phyloP scores from a whole-genome alignment of 2,329 filamentous ascomycete genomes.

The Pseudogymnoascus sp. region DNA sequence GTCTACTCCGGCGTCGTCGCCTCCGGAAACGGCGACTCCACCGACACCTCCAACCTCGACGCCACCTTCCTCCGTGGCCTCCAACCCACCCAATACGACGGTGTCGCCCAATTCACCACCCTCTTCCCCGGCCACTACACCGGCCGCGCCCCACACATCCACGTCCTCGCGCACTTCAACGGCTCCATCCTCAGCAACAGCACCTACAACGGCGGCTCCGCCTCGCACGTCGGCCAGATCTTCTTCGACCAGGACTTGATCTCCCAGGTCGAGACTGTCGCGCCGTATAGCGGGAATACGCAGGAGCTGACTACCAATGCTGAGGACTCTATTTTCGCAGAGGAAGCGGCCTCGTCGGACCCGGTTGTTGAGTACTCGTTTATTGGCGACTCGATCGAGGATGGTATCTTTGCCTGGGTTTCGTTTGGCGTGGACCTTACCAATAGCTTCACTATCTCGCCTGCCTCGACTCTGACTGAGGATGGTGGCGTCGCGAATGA shows the following conservation, averaged over 20 bases:
- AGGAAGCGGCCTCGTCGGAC: slow-evolving; percentile 39
- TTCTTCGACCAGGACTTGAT: slow-evolving; percentile 56
- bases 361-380: slow-evolving; percentile 48
- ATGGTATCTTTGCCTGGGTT: slow-evolving; percentile 49
- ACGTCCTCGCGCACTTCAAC: slow-evolving; percentile 37
- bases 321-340: slow-evolving; percentile 39
- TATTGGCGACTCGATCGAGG: slow-evolving; percentile 41
- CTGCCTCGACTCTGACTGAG: not conserved
- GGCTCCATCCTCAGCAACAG: slow-evolving; percentile 28
- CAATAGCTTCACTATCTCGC: not conserved
- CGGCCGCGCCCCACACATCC: slow-evolving; percentile 38
- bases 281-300: slow-evolving; percentile 39
- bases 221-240: slow-evolving; percentile 53
- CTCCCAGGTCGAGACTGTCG: slow-evolving; percentile 37
- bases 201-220: slow-evolving; percentile 40
- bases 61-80: slow-evolving; percentile 32
- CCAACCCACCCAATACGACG: slow-evolving; percentile 32
- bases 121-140: slow-evolving; percentile 37
- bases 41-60: slow-evolving; percentile 20
- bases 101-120: slow-evolving; percentile 33
- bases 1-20: slow-evolving; percentile 40
- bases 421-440: slow-evolving; percentile 36
- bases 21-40: slow-evolving; percentile 34
- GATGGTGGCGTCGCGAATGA: not conserved
- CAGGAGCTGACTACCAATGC: slow-evolving; percentile 39